Evolutionary conservation across 1,284 basidiomycete genomes (phyloP).

Genomic region (Salmacisia buchloeana): DNA sequence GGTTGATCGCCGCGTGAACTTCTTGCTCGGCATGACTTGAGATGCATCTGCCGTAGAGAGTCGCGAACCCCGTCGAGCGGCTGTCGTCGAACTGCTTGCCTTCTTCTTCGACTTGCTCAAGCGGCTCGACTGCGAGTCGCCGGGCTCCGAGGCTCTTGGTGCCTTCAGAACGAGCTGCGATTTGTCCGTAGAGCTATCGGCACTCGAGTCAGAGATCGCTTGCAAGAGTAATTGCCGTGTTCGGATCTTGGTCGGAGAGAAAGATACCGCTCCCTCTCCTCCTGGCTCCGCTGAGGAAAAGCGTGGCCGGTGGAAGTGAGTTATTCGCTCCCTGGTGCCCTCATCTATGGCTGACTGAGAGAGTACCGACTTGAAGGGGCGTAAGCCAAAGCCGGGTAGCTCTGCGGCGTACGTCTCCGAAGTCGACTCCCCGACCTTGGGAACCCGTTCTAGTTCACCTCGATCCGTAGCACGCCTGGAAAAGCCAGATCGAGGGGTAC

Average conservation of each 20-base stretch:
- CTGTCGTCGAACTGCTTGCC: not conserved
- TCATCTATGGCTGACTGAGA: not conserved
- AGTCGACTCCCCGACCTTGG: too few species aligned
- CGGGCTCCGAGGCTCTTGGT: not conserved
- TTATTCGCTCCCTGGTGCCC: not conserved
- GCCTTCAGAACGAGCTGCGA: not conserved
- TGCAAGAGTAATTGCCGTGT: not conserved
- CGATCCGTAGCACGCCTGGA: too few species aligned
- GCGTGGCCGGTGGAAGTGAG: not conserved
- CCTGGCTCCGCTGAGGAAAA: not conserved
- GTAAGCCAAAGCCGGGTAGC: not conserved
- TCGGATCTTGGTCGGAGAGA: conserved; percentile 1
- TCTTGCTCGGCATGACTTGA: not conserved
- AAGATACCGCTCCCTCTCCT: not conserved
- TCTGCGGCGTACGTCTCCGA: not conserved
- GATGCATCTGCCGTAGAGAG: not conserved
- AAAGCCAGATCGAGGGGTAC: too few species aligned
- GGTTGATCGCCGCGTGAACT: not conserved
- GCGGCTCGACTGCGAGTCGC: not conserved
- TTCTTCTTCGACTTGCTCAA: not conserved
- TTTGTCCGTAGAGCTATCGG: not conserved
- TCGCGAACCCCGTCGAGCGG: not conserved
- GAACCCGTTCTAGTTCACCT: too few species aligned
- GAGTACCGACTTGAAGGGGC: not conserved
- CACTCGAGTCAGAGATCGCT: not conserved